Evolutionary conservation across 1,284 basidiomycete species (phyloP), one percentile per base, ranked within the genome.

Genomic region (Ganoderma lingzhi): DNA sequence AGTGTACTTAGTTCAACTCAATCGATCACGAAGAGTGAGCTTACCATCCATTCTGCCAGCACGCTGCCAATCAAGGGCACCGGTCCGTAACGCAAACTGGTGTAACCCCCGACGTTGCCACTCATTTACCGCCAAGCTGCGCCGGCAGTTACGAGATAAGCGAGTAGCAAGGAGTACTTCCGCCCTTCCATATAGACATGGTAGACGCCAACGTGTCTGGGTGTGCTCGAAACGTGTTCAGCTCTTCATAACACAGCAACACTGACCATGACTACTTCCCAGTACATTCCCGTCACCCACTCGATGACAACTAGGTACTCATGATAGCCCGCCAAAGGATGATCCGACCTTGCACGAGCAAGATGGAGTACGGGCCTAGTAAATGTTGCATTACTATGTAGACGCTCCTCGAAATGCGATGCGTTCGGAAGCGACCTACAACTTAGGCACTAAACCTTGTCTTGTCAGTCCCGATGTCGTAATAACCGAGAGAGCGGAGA

Each of bases 401-500:
- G 53, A 30, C 53, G 53, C 53, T 15, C 28, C 30, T 6, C 0
- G 17, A 37, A 39, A 63, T 41, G 51, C 51, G 62, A 55, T 55
- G 48, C 51, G 48, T 17, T 63, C 62, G 62, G 62, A 53, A 41
- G 51, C 48, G 12, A 6, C 39, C 8, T 41, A 41, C 6, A 15
- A 51, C 32, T 30, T 28, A 61, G 37, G 35, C 19, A 59, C 17
- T 9, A 59, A 56, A 56, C 55, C 55, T 39, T n/a, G n/a, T 9
- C 19, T 17, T 37, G 14, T 12, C 1, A 37, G 32, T 19, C 19
- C 10, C 19, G 37, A 59, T n/a, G 23, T 42, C 37, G 37, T 39
- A 42, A 61, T 41, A 23, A n/a, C 51, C 45, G 48, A 55, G 19
- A 48, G 19, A 51, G 30, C 45, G 62, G 51, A 63, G 62, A 63